Evolutionary conservation across 352 stramenopile genomes (phyloP), one percentile per base, ranked within the genome.

Genomic region (Nothophytophthora sp.): DNA sequence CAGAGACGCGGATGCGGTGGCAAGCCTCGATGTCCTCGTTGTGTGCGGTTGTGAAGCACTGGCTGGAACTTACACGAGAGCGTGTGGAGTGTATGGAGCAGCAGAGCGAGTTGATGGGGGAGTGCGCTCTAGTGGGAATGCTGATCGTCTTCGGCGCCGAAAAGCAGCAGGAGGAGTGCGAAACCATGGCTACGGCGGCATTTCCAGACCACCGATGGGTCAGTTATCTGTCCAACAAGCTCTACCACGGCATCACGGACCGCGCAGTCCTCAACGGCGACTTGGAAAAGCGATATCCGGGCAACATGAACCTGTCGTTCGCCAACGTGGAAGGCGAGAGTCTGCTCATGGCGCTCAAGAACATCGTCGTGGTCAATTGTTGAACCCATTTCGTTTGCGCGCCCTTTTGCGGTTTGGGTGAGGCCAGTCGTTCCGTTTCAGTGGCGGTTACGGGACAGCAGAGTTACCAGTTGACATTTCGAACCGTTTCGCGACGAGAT

Each of bases 271-370:
- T 99, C 19, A 99, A 99, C 70, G 98, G 97, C 27, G 93, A 99
- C 73, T 59, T 81, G 15, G 81, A 96, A 42, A 55, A 95, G 62
- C 83, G 96, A 19, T 98, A 99, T 74, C 76, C 86, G 16, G 97
- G 98, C 40, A 99, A 98, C 75, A 59, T 99, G 24, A 99, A 99
- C 77, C 90, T 99, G 32, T 99, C 92, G 51, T 99, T 99, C 77
- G 96, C 97, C 9, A 99, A 99, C 76, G 97, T 99, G 13, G 97
- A 99, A 64, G 98, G 98, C 46, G 98, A 99, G 77, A 98, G 85
- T 53, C 77, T 99, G 54, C 79, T 99, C 19, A 99, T 99, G 98
- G 95, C 96, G 38, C 76, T 97, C 40, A 99, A 99, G 76, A 99
- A 99, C 76, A 97, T 99, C 48, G 97, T 97, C 3, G 97, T 99